These are phyloP conservation scores for Ulmus americana DNA, from an alignment of 331 rosid species.

Conservation along the genomic window DNA sequence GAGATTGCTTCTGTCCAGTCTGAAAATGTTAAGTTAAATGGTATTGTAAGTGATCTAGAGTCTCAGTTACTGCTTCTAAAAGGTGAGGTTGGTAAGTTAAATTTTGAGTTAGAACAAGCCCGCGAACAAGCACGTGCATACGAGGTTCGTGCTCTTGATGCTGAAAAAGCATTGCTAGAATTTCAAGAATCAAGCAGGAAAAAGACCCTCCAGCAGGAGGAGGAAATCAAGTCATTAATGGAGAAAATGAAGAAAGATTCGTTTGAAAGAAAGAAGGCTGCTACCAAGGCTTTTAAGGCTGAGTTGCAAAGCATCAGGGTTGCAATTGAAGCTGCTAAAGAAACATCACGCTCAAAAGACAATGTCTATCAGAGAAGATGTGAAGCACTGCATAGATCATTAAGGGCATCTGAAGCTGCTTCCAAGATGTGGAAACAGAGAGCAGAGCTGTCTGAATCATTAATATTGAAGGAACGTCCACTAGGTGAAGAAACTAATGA, in stretches of 20 bases:
- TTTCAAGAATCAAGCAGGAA: conserved; percentile 46
- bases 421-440: conserved; percentile 57
- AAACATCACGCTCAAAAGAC: conserved; percentile 41
- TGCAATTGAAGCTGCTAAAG: conserved; percentile 61
- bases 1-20: conserved; percentile 45
- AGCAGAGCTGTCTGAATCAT: conserved; percentile 56
- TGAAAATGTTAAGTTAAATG: conserved; percentile 51
- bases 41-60: conserved; percentile 45
- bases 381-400: conserved; percentile 57
- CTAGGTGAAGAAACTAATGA: conserved; percentile 38
- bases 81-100: conserved; percentile 41
- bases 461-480: conserved; percentile 48
- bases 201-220: conserved; percentile 41
- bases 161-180: conserved; percentile 50
- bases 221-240: conserved; percentile 50
- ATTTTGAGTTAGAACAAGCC: conserved; percentile 48
- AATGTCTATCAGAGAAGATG: conserved; percentile 61
- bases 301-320: conserved; percentile 58
- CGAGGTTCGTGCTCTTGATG: conserved; percentile 48
- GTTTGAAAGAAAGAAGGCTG: conserved; percentile 43
- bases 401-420: conserved; percentile 57
- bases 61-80: conserved; percentile 46
- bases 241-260: conserved; percentile 56
- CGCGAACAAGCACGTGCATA: conserved; percentile 34
- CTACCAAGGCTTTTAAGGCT: conserved; percentile 52